Evolutionary conservation across 768 basidiomycete genomes (phyloP), one percentile per base, ranked within the genome.

Genomic region (Tremella mesenterica): DNA sequence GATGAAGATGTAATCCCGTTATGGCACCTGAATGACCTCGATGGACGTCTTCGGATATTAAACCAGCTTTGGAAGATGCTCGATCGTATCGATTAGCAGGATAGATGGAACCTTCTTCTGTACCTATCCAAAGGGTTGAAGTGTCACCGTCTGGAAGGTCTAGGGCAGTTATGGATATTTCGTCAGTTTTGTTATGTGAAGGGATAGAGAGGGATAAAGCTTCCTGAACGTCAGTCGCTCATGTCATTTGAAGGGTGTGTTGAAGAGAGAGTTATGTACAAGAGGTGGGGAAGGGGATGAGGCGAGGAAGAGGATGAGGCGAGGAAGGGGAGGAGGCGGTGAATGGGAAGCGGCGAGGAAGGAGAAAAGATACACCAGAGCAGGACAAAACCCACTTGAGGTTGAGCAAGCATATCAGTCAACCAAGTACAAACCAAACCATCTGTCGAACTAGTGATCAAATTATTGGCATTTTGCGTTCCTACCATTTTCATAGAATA

Each of bases 401-500:
- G 95, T 68, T 93, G 88, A 1, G 95, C 91, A 38, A 99, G 82
- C 92, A 97, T 96, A 75, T 99, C 95, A 7, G 95, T 88, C 9
- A 93, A 76, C 95, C 95, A 99, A 71, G 87, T 88, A 74, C 95
- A 97, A 4, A 99, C 88, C 25, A 85, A 85, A 2, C 95, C 95
- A 72, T 99, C 95, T 10, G 95, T 96, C 64, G 91, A 95, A 65
- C 86, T 88, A 10, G 91, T 90, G 59, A 99, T 90, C 54, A 99
- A 76, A 68, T 95, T 97, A 73, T 97, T 92, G 0, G 95, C 95
- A 70, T 97, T 96, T 74, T 97, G 95, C 2, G 95, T 95, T 8
- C 95, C 95, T 16, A 97, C 88, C 84, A 96, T 90, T 61, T 87
- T 84, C 85, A 99, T 95, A 0, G 89, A 87, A 75, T 99, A 99